Conservation (phyloP, 257 asterid species). For the Solanum sejunctum region DNA sequence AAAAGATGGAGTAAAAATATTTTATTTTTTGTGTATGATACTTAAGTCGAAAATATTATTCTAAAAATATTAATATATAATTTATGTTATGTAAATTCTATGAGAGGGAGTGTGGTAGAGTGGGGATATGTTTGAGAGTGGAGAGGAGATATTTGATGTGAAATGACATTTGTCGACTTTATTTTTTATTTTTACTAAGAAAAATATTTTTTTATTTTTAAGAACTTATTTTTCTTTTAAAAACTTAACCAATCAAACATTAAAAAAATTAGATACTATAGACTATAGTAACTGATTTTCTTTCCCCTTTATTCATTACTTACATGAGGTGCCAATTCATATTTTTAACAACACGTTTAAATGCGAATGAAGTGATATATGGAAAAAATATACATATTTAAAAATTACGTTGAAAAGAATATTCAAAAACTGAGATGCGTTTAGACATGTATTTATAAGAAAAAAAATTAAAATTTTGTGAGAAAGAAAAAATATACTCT, state of each 20-base stretch:
- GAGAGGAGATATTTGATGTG: background rate
- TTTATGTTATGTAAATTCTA: too few relatives aligned
- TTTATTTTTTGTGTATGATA: background rate
- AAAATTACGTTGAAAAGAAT: background rate
- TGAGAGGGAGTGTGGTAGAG: too few relatives aligned
- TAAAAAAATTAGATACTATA: too few relatives aligned
- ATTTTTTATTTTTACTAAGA: background rate
- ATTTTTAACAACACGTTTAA: background rate
- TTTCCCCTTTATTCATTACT: background rate
- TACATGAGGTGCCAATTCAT: background rate
- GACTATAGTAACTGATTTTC: too few relatives aligned
- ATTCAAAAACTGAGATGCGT: background rate
- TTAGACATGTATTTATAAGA: too few relatives aligned
- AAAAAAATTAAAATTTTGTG: background rate
- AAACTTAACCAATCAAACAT: too few relatives aligned
- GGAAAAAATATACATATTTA: background rate
- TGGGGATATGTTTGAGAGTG: too few relatives aligned
- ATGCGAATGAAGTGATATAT: background rate
- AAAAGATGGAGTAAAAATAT: too few relatives aligned
- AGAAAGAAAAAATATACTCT: background rate
- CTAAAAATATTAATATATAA: background rate
- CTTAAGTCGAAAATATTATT: background rate
- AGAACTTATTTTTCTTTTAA: background rate
- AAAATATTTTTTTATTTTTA: background rate
- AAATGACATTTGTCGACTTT: background rate